Conservation (phyloP, 108 stramenopile genomes). For the Skeletonema costatum region DNA sequence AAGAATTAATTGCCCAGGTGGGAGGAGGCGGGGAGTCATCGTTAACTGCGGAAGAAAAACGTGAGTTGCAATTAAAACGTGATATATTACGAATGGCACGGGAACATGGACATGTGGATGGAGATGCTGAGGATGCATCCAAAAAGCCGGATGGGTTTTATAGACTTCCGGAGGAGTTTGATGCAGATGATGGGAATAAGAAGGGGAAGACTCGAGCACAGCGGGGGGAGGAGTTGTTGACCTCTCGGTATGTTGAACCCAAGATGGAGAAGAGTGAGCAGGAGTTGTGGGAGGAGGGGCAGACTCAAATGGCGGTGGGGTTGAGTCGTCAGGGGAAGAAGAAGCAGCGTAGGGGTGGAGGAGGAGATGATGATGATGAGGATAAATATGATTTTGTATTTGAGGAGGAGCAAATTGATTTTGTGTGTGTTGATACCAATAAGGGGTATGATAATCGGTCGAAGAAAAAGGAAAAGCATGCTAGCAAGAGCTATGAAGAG, state of each 20-base stretch:
- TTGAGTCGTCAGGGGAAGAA: constrained; percentile 33
- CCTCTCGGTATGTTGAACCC: constrained; percentile 92
- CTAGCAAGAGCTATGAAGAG: constrained; percentile 30
- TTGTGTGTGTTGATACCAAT: constrained; percentile 88
- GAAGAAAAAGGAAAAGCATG: constrained; percentile 31
- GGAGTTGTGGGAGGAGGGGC: constrained; percentile 97
- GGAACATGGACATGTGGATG: constrained; percentile 48
- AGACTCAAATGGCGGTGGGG: constrained; percentile 75
- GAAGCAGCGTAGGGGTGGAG: constrained; percentile 20
- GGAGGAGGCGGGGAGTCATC: constrained; percentile 51
- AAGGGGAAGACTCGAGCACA: constrained; percentile 62
- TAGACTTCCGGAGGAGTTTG: constrained; percentile 72
- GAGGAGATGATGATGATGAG: constrained; percentile 52
- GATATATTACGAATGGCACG: constrained; percentile 88
- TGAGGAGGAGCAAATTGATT: constrained; percentile 95
- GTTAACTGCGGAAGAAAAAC: constrained; percentile 78
- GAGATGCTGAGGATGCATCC: constrained; percentile 46
- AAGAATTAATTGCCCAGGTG: constrained; percentile 81
- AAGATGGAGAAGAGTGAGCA: constrained; percentile 93
- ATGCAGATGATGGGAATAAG: constrained; percentile 36
- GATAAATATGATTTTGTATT: constrained; percentile 95
- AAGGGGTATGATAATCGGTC: constrained; percentile 78
- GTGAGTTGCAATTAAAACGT: constrained; percentile 70
- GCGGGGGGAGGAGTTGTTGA: constrained; percentile 73
- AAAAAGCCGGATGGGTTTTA: constrained; percentile 74